Evolutionary conservation across 2,329 filamentous ascomycete species (phyloP).

Genomic region (Pseudocercospora musae): DNA sequence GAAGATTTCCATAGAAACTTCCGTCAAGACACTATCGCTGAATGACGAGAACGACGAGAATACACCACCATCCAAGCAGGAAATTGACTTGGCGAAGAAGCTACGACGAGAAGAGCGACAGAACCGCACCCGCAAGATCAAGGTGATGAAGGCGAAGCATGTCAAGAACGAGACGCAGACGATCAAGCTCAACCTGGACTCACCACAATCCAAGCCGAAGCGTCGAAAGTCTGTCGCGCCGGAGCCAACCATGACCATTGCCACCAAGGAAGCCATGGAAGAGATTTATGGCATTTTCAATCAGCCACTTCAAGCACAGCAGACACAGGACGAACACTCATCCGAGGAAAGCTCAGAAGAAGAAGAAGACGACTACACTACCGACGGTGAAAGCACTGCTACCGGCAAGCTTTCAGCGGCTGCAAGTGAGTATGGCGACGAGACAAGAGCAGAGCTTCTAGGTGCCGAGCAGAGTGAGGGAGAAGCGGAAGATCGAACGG

Average conservation of each 20-base stretch:
- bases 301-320: conserved; percentile 63
- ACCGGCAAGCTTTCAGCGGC: conserved; percentile 64
- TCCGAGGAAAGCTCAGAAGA: conserved; percentile 51
- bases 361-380: conserved; percentile 51
- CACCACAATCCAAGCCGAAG: conserved; percentile 79
- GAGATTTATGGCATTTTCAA: conserved; percentile 98
- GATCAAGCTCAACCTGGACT: conserved; percentile 90
- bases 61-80: conserved; percentile 37
- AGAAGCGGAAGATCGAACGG: conserved; percentile 39
- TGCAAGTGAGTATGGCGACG: conserved; percentile 64
- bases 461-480: conserved; percentile 31
- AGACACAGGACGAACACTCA: conserved; percentile 56
- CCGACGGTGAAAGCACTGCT: conserved; percentile 76
- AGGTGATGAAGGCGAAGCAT: conserved; percentile 74
- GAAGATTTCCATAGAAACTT: conserved; percentile 27
- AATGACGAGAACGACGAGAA: conserved; percentile 50
- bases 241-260: conserved; percentile 97
- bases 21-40: conserved; percentile 31
- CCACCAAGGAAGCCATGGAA: conserved; percentile 90
- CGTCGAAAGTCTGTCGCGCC: conserved; percentile 70
- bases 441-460: conserved; percentile 54
- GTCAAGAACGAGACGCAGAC: conserved; percentile 79
- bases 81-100: conserved; percentile 45
- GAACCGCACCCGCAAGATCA: conserved; percentile 58
- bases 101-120: conserved; percentile 48